Evolutionary conservation across 2,329 filamentous ascomycete species (phyloP), one percentile per base, ranked within the genome.

Genomic region (Scopulariopsis brevicaulis): DNA sequence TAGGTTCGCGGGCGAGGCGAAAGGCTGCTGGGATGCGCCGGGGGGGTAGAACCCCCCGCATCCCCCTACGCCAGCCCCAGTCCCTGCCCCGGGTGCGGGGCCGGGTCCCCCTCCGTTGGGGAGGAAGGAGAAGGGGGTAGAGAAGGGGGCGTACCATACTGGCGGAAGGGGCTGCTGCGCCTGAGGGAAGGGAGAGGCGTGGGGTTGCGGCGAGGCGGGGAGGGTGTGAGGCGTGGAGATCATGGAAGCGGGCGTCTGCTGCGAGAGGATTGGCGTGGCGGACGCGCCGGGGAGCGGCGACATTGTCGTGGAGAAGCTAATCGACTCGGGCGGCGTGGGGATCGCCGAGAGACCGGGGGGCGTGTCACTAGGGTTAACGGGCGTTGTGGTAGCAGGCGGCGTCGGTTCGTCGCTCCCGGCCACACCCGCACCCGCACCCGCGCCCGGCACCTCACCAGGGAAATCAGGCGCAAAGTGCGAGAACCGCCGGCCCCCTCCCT

Each of bases 401-500:
- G 56, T 54, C 22, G 56, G 25, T 35, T 54, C 56, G 20, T 58
- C 56, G 12, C 22, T 35, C 4, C 24, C 51, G 20, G 43, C n/a
- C 15, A 15, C 18, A n/a, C 15, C 40, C n/a, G 15, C 37, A n/a
- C 12, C 37, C 12, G 37, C 37, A 10, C 12, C 6, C 40, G 11
- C 40, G 40, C 40, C 40, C 15, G 40, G 28, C 8, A 32, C 18
- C n/a, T 58, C 48, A 22, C 34, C 50, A 60, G 56, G 18, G 12
- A 73, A 71, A 22, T 85, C 82, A 1, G 83, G 83, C 11, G 84
- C 82, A 62, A 85, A 85, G 63, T 85, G 83, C 18, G 82, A 85
- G 61, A 84, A 83, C 8, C 82, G 74, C 24, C 83, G 77, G 8
- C 82, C 82, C 48, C 72, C 75, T 10, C 72, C 71, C 60, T 83